Evolutionary conservation across 2,329 filamentous ascomycete species (phyloP).

Genomic region (Sporothrix euskadiensis): DNA sequence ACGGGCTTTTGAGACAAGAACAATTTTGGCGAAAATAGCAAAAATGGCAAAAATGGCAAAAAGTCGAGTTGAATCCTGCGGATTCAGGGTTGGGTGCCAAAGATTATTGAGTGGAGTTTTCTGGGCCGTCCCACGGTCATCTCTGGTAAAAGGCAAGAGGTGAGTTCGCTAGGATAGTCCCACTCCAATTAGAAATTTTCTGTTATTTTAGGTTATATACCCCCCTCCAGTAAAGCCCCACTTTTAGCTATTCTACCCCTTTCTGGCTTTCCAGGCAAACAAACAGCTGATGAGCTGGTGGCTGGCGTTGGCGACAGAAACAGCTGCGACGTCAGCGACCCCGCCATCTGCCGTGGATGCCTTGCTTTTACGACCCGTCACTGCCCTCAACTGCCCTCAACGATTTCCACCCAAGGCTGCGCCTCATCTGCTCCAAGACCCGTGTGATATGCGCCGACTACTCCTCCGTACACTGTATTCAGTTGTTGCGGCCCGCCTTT

Average conservation of each 20-base stretch:
- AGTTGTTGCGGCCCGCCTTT: neutral
- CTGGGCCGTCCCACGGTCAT: conserved; percentile 36
- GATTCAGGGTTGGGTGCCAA: conserved; percentile 33
- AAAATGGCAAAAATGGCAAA: conserved; percentile 2
- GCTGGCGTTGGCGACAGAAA: neutral
- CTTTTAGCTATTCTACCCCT: conserved; percentile 28
- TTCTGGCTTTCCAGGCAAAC: neutral
- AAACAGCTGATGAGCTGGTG: neutral
- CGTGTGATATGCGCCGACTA: neutral
- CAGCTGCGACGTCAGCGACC: conserved; percentile 3
- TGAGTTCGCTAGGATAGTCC: conserved; percentile 37
- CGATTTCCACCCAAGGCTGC: neutral
- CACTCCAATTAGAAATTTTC: conserved; percentile 33
- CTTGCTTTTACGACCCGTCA: neutral
- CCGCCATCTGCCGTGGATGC: conserved; percentile 16
- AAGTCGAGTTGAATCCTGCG: conserved; percentile 30
- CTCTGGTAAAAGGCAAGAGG: conserved; percentile 37
- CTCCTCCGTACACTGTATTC: neutral
- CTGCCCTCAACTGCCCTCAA: neutral
- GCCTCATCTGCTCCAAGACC: conserved; percentile 3
- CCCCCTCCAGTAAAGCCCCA: conserved; percentile 18
- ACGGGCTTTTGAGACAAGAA: neutral
- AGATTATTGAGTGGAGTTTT: conserved; percentile 35
- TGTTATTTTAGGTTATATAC: conserved; percentile 30
- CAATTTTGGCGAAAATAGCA: no score